Base-by-base conservation (phyloP, 2,329 filamentous ascomycete species). In the Tolypocladium paradoxum region DNA sequence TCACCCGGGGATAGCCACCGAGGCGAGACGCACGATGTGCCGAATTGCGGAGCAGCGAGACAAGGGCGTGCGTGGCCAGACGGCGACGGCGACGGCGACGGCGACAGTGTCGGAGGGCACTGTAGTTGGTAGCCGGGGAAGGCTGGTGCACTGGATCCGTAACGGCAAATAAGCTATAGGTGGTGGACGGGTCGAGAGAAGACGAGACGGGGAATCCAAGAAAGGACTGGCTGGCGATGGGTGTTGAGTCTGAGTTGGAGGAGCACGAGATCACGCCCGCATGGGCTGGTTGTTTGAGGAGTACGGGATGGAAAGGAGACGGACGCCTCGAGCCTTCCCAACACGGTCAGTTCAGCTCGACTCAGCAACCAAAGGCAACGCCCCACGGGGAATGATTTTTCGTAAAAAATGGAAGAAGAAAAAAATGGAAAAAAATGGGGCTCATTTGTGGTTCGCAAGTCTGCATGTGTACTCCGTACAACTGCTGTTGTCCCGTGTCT, bases 21-120 rank as follows among this genome's bases (percentile, higher is more conserved):
- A 35, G 50, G 46, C 52, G 43, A 45, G 35, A 53, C n/a, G 54
- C 53, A 53, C 50, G 35, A 55, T 45, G 51, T 51, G 51, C 43
- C 48, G 24, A 2, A 18, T 37, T 49, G 48, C 48, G 48, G 48
- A 38, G 48, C 35, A 50, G 48, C 49, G 18, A 29, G n/a, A 51
- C 27, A 24, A 24, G 6, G 48, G 36, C 40, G 47, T 31, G 31
- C 31, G 48, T n/a, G 48, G 48, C 22, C 33, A 34, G 38, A 11
- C 47, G n/a, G 11, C n/a, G 31, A 4, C 33, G n/a, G 48, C 12
- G 22, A 12, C 40, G 43, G 27, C 22, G 40, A 48, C 33, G 27
- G 22, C 20, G 47, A 22, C 46, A 6, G 22, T 27, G 38, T 22
- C 20, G 20, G n/a, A 35, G 29, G n/a, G n/a, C n/a, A n/a, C n/a